Conservation (phyloP, 2,329 filamentous ascomycete genomes). For the Neurospora crassa region DNA sequence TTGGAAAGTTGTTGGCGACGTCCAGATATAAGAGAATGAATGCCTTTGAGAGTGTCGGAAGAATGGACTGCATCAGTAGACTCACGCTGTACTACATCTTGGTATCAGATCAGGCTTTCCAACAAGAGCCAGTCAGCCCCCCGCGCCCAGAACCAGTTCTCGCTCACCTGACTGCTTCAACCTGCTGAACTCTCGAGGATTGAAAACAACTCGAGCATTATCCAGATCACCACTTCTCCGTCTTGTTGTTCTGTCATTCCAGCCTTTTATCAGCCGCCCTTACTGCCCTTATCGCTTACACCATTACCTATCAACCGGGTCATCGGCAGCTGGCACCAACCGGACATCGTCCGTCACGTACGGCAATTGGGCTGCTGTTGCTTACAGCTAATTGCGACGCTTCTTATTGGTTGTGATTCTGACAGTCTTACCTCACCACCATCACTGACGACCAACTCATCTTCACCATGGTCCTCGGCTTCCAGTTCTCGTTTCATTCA, state of each 20-base stretch:
- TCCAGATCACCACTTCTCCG: background rate
- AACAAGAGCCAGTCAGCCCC: background rate
- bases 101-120: background rate
- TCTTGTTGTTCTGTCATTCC: background rate
- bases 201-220: background rate
- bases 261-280: background rate
- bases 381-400: background rate
- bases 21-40: background rate
- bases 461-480: slow-evolving; percentile 22
- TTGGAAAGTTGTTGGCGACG: background rate
- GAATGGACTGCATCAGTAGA: background rate
- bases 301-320: background rate
- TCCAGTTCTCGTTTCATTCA: slow-evolving; percentile 36
- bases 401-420: background rate
- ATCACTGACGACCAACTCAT: background rate
- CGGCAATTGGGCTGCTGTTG: background rate
- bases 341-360: background rate
- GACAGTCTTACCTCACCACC: background rate
- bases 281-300: background rate
- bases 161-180: background rate
- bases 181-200: too few relatives aligned
- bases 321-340: background rate
- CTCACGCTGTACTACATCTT: background rate
- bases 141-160: background rate
- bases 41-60: background rate